These are phyloP conservation scores for Aspergillus niger DNA, from an alignment of 2,329 filamentous ascomycete species.

Conservation along the genomic window DNA sequence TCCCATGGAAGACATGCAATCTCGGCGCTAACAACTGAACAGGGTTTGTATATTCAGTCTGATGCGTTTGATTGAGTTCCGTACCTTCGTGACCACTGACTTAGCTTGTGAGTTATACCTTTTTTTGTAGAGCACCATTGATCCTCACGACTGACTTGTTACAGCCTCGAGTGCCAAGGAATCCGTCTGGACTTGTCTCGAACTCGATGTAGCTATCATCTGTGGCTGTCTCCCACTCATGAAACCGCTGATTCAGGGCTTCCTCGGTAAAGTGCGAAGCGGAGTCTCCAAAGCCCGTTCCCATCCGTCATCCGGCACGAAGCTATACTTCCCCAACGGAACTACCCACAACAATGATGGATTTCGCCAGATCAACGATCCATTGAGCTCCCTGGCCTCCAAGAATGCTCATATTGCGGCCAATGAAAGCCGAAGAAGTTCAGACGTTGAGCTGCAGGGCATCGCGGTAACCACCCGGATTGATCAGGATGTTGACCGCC, in stretches of 20 bases:
- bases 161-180: slow-evolving; percentile 25
- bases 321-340: slow-evolving; percentile 9
- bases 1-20: not conserved
- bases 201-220: slow-evolving; percentile 25
- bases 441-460: slow-evolving; percentile 10
- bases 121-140: not conserved
- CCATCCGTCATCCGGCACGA: slow-evolving; percentile 1
- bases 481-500: not conserved
- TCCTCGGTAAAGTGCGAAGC: slow-evolving; percentile 11
- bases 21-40: not conserved
- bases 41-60: slow-evolving; percentile 27
- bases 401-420: not conserved
- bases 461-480: slow-evolving; percentile 13
- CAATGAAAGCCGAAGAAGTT: not conserved
- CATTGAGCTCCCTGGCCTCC: not conserved
- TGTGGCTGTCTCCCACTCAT: slow-evolving; percentile 24
- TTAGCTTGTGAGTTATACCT: slow-evolving; percentile 9
- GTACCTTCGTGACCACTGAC: slow-evolving; percentile 13
- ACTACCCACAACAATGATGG: slow-evolving; percentile 9
- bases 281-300: slow-evolving; percentile 12
- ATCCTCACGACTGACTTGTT: not conserved
- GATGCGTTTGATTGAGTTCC: slow-evolving; percentile 18
- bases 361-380: slow-evolving; percentile 13
- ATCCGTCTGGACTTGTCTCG: slow-evolving; percentile 25
- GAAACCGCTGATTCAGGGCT: slow-evolving; percentile 19